phyloP scores from a whole-genome alignment of 1,284 basidiomycete genomes.

The Mrakiaceae sp. region DNA sequence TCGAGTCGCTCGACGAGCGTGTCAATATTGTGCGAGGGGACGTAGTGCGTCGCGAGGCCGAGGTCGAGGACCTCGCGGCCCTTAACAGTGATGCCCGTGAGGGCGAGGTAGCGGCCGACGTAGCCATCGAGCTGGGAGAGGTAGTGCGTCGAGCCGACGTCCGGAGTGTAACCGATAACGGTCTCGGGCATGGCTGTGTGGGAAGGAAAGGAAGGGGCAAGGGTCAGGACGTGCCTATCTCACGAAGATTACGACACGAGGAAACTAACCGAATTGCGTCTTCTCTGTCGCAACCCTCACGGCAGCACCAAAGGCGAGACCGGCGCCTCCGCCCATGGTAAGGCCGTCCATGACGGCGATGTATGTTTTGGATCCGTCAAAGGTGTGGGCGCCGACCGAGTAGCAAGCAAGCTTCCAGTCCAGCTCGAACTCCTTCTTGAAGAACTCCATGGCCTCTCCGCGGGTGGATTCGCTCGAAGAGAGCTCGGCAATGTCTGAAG shows the following conservation, averaged over 20 bases:
- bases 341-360: slow-evolving; percentile 81
- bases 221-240: not conserved
- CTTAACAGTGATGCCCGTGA: slow-evolving; percentile 63
- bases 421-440: slow-evolving; percentile 86
- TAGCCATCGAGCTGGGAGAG: slow-evolving; percentile 82
- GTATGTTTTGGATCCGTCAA: slow-evolving; percentile 54
- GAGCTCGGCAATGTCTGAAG: slow-evolving; percentile 18
- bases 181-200: slow-evolving; percentile 85
- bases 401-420: slow-evolving; percentile 73
- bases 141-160: slow-evolving; percentile 82
- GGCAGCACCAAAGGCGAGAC: slow-evolving; percentile 73
- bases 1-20: slow-evolving; percentile 45
- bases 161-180: slow-evolving; percentile 54
- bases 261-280: slow-evolving; percentile 47
- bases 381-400: slow-evolving; percentile 9
- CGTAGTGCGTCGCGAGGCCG: slow-evolving; percentile 82
- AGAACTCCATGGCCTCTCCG: slow-evolving; percentile 40
- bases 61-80: slow-evolving; percentile 76
- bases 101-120: slow-evolving; percentile 83
- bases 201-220: not conserved
- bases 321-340: slow-evolving; percentile 94
- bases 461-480: not conserved
- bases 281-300: slow-evolving; percentile 92
- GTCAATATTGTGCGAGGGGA: slow-evolving; percentile 48
- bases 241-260: not conserved